Evolutionary conservation across 345 rosid genomes (phyloP), one percentile per base, ranked within the genome.

Genomic region (Erucastrum elatum): DNA sequence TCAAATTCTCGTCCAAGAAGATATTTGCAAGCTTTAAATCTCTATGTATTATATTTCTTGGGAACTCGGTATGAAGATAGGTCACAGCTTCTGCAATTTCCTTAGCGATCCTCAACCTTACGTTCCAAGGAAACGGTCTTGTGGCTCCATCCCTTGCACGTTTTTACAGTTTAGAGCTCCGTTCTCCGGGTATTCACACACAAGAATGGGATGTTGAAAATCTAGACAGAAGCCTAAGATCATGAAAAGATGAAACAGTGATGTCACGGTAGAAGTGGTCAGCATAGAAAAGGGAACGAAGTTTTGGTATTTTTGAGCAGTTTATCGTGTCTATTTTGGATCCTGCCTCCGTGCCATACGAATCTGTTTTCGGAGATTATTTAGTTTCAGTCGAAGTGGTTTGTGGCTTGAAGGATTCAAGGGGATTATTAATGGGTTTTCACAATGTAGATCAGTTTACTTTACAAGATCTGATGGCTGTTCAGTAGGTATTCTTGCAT

Each of bases 121-220:
- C 34, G 30, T 67, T 67, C 79, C 73, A 75, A 67, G 79, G 67
- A 2, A 75, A 59, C 39, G 66, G 44, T 29, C 1, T 56, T 7
- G 11, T 11, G 17, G 17, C 31, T 1, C 56, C 37, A 10, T 51
- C n/a, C 0, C 15, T 35, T 12, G 56, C 29, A 6, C 55, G 12
- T 53, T 53, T 65, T 34, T 26, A 55, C 41, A 9, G 39, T n/a
- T 65, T 1, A 75, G 56, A 35, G 71, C 74, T 46, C 75, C 51
- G 1, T 69, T 60, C 25, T 76, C 66, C 1, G n/a, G 80, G 68
- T 68, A 58, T 58, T 67, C 79, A 58, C 27, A 77, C 5, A 77
- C 63, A 8, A 69, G 55, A 63, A 64, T 64, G 0, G 80, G 81
- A 35, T 11, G 67, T 64, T 56, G 26, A 63, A 77, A 70, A 70